Evolutionary conservation across 202 grass and related monocot genomes (phyloP), one percentile per base, ranked within the genome.

Genomic region (Setaria italica): DNA sequence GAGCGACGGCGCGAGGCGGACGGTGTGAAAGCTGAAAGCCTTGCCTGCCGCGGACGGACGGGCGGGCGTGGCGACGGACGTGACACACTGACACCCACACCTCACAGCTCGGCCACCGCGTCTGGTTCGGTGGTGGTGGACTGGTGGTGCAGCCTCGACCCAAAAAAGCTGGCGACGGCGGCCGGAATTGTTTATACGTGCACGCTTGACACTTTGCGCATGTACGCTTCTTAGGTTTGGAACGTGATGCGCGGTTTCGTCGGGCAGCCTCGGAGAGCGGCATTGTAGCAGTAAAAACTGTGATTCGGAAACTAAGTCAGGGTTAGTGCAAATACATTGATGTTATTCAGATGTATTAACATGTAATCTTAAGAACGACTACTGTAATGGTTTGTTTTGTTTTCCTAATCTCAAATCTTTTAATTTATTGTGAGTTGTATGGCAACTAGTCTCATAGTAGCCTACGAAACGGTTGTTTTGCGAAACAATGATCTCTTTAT

Each of bases 121-220:
- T 67, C 20, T 19, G 62, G 48, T 9, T 37, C 2, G 7, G 15
- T n/a, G 53, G 25, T 10, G 48, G 11, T 33, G 45, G 45, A 10
- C 35, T 17, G 46, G 29, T 5, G 19, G 19, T n/a, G 55, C 55
- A 4, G 25, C 59, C 39, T 58, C 53, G 58, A 49, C 4, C 58
- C 3, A 10, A 15, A 56, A 56, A n/a, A 13, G 67, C 54, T 82
- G 67, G 53, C 53, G 20, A 10, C 33, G 74, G 67, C 67, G 41
- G 80, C 67, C 29, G 67, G 53, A 82, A 60, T 72, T 72, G 25
- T 72, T 60, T 72, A 58, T 43, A 29, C 64, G 35, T 77, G 74
- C 54, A 77, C 78, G 48, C 77, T 66, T 15, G 76, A 48, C 57
- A 7, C 29, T 33, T 37, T 74, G 81, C 58, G 30, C 33, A 0